Evolutionary conservation across 768 basidiomycete genomes (phyloP), one percentile per base, ranked within the genome.

Genomic region (Hypholoma fasciculare): DNA sequence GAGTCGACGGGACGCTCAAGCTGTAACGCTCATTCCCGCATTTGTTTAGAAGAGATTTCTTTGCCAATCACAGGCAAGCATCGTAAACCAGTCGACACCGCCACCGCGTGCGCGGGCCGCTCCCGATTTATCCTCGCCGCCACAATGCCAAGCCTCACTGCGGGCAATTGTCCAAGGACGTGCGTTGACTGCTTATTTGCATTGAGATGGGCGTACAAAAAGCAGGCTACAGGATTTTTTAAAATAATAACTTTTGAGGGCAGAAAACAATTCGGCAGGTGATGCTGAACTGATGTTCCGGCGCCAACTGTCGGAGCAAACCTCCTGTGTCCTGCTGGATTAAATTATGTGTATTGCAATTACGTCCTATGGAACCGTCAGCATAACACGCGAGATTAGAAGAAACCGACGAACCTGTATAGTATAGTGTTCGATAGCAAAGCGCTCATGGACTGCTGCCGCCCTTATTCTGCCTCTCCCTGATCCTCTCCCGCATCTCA

Each of bases 401-500:
- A 6, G 6, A 19, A 47, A 36, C 19, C 4, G 34, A 54, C 54
- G 4, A 7, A 47, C 54, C 17, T 36, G 20, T 37, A 20, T 54
- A 54, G 12, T 54, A 38, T 47, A 54, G 17, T 39, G 19, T 12
- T 13, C 26, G 8, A 34, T 47, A 11, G 26, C 14, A 30, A n/a
- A 13, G 20, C 3, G 14, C 17, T 34, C 30, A 34, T 34, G 30
- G 61, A 49, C 52, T 52, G 42, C 44, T 39, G 43, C 42, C 60
- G 3, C 23, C 23, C 20, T 58, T 57, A 42, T 48, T 58, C 44
- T 55, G 59, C 36, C 65, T 63, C 74, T 72, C 62, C 73, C 71
- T 57, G 46, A 83, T 54, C 60, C 72, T 77, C 38, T 81, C 79
- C 48, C 78, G 71, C 76, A 82, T 74, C 61, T 83, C 78, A 23